Base-by-base conservation (phyloP, 1,284 basidiomycete genomes). In the Apiotrichum gamsii region DNA sequence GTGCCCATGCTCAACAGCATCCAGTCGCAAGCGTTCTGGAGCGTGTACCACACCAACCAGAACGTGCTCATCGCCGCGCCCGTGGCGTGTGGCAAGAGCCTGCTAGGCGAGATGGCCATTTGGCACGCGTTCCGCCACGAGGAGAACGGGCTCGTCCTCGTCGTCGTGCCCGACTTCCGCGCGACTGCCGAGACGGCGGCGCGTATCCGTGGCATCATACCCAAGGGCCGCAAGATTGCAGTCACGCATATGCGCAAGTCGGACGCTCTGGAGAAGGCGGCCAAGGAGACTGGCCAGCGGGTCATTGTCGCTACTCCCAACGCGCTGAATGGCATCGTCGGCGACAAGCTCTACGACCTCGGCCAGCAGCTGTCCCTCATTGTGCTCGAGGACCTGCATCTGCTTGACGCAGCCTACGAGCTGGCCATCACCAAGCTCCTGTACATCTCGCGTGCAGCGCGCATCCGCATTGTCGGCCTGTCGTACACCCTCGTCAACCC, bases 11-110 rank as follows among this genome's bases (percentile, higher is more conserved):
- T 95, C 66, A 96, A 94, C 62, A 80, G 83, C 1, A 80, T 97
- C 4, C 94, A 98, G 67, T 90, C 87, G 1, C 95, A 97, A 61
- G 76, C 80, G 3, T 88, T 88, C 69, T 97, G 95, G 86, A 82
- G 82, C 38, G 60, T 90, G 16, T 75, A 84, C 44, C 82, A 85
- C 60, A 86, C 87, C 1, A 74, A 77, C 37, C 72, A 78, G 35
- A 87, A 93, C 64, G 70, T 83, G 4, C 73, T 98, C n/a, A 60
- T 96, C 15, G 87, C 85, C 51, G 87, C 84, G 0, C 91, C 93
- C 1, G 78, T 81, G 4, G 82, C 83, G 6, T 82, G 82, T 49
- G 93, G 93, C 2, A 96, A 94, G 70, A 83, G 87, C 4, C 77
- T 81, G 5, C 66, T 95, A 48, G 83, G 79, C 4, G 80, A 86